These are phyloP conservation scores for Sporothrix mexicana DNA, from an alignment of 2,329 filamentous ascomycete genomes.

Conservation along the genomic window DNA sequence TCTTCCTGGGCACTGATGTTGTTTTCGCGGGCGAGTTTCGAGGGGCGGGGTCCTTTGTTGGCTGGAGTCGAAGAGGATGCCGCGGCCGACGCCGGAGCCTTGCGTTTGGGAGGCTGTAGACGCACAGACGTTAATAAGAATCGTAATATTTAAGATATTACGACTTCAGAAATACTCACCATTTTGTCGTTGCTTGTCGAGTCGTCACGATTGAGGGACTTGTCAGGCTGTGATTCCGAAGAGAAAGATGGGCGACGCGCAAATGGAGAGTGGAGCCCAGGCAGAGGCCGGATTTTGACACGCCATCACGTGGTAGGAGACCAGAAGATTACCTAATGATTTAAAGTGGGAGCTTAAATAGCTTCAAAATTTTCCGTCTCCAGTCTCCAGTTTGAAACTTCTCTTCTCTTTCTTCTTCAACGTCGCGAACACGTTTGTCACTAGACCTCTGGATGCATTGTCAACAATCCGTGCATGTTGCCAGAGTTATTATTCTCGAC, in stretches of 20 bases:
- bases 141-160: too few species aligned
- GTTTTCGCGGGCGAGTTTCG: conserved; percentile 91
- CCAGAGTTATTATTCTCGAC: background rate
- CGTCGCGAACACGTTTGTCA: background rate
- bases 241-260: background rate
- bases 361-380: background rate
- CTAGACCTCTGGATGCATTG: background rate
- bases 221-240: background rate
- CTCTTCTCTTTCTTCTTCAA: conserved; percentile 20
- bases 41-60: conserved; percentile 62
- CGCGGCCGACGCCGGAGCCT: conserved; percentile 44
- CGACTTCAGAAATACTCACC: background rate
- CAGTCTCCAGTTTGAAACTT: background rate
- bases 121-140: background rate
- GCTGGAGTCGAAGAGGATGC: conserved; percentile 39
- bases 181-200: background rate
- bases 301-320: conserved; percentile 21
- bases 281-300: background rate
- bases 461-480: background rate
- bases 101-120: conserved; percentile 60
- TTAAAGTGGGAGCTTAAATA: background rate
- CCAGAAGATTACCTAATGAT: background rate
- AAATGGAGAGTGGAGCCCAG: conserved; percentile 13
- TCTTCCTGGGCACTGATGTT: conserved; percentile 84
- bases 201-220: background rate